Evolutionary conservation across 1,284 basidiomycete genomes (phyloP).

Genomic region (Leccinum solheimii): DNA sequence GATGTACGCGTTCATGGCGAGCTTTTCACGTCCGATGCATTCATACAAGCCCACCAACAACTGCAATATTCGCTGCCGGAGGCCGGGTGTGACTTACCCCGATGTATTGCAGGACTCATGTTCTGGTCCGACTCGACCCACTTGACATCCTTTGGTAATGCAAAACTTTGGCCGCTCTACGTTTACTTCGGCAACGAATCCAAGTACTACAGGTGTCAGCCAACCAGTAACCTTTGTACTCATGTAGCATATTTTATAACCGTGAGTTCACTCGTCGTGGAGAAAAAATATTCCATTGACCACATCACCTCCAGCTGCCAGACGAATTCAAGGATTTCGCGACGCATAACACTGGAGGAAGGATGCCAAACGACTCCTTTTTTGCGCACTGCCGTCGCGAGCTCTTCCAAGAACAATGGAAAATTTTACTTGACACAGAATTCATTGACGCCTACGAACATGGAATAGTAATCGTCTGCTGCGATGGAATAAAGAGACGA

Average conservation of each 20-base stretch:
- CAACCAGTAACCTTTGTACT: background rate
- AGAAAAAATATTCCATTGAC: background rate
- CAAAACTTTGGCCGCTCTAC: background rate
- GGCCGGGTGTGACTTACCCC: background rate
- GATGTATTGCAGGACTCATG: background rate
- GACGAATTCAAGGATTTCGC: background rate
- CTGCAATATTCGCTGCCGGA: background rate
- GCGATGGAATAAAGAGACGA: background rate
- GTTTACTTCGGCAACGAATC: background rate
- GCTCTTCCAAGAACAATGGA: background rate
- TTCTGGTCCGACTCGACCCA: background rate
- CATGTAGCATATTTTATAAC: background rate
- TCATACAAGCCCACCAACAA: background rate
- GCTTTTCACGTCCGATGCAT: background rate
- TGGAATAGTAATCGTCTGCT: background rate
- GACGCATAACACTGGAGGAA: background rate
- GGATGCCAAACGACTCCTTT: background rate
- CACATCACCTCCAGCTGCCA: background rate
- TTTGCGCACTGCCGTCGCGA: background rate
- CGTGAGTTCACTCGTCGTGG: background rate
- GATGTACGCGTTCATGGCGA: background rate
- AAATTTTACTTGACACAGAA: background rate
- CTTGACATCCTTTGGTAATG: background rate
- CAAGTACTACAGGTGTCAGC: background rate
- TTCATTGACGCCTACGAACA: background rate